Base-by-base conservation (phyloP, 148 eudicot genomes). In the Rhododendron vialii region DNA sequence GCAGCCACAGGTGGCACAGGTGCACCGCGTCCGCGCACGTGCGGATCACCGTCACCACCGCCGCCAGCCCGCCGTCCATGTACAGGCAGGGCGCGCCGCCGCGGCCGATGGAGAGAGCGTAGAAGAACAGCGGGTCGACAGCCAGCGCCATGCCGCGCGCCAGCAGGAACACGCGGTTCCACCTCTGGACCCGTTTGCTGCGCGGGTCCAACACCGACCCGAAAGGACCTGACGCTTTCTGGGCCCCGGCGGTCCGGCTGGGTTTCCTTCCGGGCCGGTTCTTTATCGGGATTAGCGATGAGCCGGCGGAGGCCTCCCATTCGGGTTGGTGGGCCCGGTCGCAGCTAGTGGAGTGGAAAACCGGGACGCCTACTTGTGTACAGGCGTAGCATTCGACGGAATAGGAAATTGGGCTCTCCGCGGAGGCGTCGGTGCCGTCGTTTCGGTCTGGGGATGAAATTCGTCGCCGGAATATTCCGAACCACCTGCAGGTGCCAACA, bases 271-370 rank as follows among this genome's bases (percentile, higher is more conserved):
- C 67, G 11, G 85, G 28, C 33, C 91, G 89, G 83, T 85, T 45
- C 10, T 85, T 89, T 45, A 89, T 90, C 2, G 98, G 98, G 78
- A 91, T 84, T 15, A 97, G 87, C 8, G 98, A 97, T 1, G 98
- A 95, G 38, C 98, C 98, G 24, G 98, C 98, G 0, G 90, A 91
- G 84, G 98, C 98, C 78, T 95, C 94, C 99, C 99, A 97, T 82
- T 95, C 93, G 59, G 95, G 95, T 43, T 91, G 95, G 89, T 92
- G 83, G 69, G 98, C 94, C 35, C 88, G 90, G 89, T 95, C 98
- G 82, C 99, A 97, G 87, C 96, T 91, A 2, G 98, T 97, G 83
- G 99, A 97, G 91, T 97, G 99, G 89, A 97, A 97, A 0, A 76
- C 98, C 1, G 99, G 99, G 13, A 93, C 90, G 1, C 98, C 99